Conservation (phyloP, 306 rosid species). For the Fagus crenata region DNA sequence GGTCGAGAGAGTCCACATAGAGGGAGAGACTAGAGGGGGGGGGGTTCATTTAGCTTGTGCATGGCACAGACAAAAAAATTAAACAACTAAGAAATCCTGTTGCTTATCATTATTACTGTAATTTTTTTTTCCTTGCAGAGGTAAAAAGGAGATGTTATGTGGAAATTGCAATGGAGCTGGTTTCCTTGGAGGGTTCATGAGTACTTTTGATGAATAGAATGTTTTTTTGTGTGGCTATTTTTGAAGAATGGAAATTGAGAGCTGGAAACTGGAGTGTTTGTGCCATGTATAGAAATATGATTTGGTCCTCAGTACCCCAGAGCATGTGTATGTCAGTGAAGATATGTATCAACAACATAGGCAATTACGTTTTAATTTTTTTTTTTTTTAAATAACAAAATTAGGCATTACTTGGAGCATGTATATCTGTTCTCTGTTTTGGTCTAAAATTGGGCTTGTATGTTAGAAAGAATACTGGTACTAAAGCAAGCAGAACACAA, state of each 20-base stretch:
- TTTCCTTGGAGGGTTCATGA: conserved; percentile 55
- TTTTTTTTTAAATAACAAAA: no score
- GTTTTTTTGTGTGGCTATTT: conserved; percentile 14
- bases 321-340: not conserved
- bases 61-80: not conserved
- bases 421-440: not conserved
- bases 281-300: not conserved
- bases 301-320: not conserved
- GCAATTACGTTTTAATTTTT: no score
- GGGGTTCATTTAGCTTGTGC: not conserved
- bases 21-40: not conserved
- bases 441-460: no score
- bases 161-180: conserved; percentile 67
- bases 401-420: not conserved
- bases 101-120: conserved; percentile 1
- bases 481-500: not conserved
- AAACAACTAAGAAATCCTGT: no score
- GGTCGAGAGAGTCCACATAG: no score
- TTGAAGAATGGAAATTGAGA: conserved; percentile 31
- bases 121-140: conserved; percentile 29
- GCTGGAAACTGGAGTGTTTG: not conserved
- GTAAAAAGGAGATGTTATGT: conserved; percentile 50
- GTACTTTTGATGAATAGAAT: conserved; percentile 49
- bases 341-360: no score
- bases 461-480: not conserved